Conservation (phyloP, 345 rosid species). For the Linum trigynum region DNA sequence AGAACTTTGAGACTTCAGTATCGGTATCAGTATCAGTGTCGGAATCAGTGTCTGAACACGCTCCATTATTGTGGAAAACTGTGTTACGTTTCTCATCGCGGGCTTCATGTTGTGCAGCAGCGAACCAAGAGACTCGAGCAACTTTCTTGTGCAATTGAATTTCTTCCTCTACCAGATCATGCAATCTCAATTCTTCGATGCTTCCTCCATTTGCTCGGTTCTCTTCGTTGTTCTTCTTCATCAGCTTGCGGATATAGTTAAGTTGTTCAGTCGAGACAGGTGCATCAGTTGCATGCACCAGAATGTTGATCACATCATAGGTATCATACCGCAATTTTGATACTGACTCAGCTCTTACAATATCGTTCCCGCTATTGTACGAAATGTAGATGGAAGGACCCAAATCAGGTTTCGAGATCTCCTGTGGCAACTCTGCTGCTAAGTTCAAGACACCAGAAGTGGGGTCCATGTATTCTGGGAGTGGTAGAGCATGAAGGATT, state of each 20-base stretch:
- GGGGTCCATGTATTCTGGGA: conserved; percentile 83
- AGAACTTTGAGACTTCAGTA: conserved; percentile 31
- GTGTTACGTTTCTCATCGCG: conserved; percentile 6
- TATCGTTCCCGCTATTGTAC: conserved; percentile 62
- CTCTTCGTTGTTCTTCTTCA: conserved; percentile 46
- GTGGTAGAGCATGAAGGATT: conserved; percentile 54
- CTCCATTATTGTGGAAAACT: conserved; percentile 20
- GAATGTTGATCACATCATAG: conserved; percentile 69
- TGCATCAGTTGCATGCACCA: conserved; percentile 68
- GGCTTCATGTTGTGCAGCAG: conserved; percentile 24
- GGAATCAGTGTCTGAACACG: background rate
- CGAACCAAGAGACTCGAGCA: conserved; percentile 31
- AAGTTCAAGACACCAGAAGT: conserved; percentile 55
- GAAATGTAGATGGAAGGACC: conserved; percentile 80
- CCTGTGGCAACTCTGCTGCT: conserved; percentile 52
- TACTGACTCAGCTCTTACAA: conserved; percentile 40
- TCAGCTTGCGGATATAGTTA: conserved; percentile 58
- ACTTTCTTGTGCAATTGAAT: conserved; percentile 23
- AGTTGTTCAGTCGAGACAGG: conserved; percentile 70
- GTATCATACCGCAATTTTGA: conserved; percentile 57
- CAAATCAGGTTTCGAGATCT: conserved; percentile 38
- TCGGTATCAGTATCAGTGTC: background rate
- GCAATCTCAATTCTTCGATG: conserved; percentile 22
- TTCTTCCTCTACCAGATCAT: conserved; percentile 26
- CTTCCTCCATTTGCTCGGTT: conserved; percentile 25